Evolutionary conservation across 192 early-diverging fungal species (phyloP).

Genomic region (Physocladia obscura): DNA sequence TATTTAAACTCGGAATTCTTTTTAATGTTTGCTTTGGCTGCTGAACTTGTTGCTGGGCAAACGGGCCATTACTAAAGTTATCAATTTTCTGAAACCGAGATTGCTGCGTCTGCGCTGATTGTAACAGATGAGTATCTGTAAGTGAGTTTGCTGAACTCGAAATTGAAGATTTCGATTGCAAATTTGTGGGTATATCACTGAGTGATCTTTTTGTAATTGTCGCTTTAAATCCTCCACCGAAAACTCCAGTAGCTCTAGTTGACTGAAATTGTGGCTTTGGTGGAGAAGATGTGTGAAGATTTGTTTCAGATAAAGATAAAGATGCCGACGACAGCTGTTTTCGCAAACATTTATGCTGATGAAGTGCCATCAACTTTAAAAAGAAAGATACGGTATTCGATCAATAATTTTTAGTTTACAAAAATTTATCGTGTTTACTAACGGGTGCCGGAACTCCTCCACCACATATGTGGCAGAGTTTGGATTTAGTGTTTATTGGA

Average conservation of each 20-base stretch:
- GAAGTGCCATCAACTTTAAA: slow-evolving; percentile 7
- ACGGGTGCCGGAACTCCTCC: slow-evolving; percentile 2
- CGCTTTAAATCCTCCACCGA: not conserved
- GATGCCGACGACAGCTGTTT: slow-evolving; percentile 2
- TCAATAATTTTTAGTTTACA: not conserved
- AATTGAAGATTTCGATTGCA: not conserved
- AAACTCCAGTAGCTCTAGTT: not conserved
- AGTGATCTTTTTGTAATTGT: not conserved
- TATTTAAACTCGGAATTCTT: not conserved
- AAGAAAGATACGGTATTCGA: not conserved
- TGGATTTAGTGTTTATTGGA: slow-evolving; percentile 1
- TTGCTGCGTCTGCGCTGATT: not conserved
- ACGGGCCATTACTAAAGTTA: not conserved
- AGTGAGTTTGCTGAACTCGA: too few species aligned
- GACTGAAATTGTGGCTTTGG: too few species aligned
- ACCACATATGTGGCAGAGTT: slow-evolving; percentile 16
- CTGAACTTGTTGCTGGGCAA: not conserved
- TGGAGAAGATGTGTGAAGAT: too few species aligned
- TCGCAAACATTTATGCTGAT: slow-evolving; percentile 14
- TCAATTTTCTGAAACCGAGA: not conserved
- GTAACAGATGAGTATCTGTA: too few species aligned
- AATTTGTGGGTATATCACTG: slow-evolving; percentile 9
- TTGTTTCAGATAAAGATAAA: too few species aligned
- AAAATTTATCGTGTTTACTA: not conserved
- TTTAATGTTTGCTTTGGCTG: not conserved